Base-by-base conservation (phyloP, 768 basidiomycete species). In the Tephrocybe sp. region DNA sequence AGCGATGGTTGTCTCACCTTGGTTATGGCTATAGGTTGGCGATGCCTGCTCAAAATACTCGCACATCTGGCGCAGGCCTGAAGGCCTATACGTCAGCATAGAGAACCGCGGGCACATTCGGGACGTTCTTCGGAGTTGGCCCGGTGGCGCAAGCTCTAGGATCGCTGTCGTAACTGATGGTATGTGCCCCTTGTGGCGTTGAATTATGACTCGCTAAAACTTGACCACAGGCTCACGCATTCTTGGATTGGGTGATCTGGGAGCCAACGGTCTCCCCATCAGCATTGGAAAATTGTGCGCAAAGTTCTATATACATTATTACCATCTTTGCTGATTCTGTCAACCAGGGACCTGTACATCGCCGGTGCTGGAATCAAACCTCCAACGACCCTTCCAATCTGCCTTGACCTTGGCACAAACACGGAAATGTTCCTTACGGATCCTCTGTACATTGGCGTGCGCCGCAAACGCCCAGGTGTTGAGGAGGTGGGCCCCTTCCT, bases 151-250 rank as follows among this genome's bases (percentile, higher is more conserved):
- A 43, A 67, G 70, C 9, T 63, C 80, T 2, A 78, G 84, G 34
- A 89, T 91, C 59, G 76, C 83, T 32, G 88, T 91, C 51, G 87
- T 91, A 47, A 90, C 88, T 5, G 88, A 91, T 60, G 88, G 88
- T 68, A 55, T 34, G 50, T 48, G 37, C 30, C 11, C 55, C 65
- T 65, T 24, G 63, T 42, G 22, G n/a, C 25, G 27, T 42, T 31
- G 31, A 38, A 35, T 55, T 19, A 3, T 4, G 4, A 44, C 46
- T 43, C 41, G 36, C 22, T 21, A n/a, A 13, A 42, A 32, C 22
- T 16, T 5, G 9, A 37, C n/a, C n/a, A n/a, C 39, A 74, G 86
- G 80, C 44, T 85, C 83, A 8, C 78, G 89, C 16, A 89, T 91
- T 52, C 78, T 91, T 25, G 88, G 89, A 48, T 76, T 89, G 6